These are phyloP conservation scores for Phytopythium sindhum DNA, from an alignment of 352 stramenopile species.

Conservation along the genomic window DNA sequence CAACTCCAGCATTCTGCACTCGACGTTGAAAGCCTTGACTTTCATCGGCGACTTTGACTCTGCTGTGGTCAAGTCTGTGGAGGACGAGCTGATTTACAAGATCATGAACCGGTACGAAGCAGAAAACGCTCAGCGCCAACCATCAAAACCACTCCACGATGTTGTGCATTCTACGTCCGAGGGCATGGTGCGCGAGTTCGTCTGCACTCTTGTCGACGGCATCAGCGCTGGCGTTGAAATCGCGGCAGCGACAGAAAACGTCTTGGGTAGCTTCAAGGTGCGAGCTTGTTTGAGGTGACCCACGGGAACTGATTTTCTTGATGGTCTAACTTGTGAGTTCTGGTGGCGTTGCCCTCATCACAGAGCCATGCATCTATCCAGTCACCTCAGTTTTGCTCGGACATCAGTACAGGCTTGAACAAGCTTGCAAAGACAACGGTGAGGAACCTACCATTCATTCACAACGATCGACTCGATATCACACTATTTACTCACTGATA, in stretches of 20 bases:
- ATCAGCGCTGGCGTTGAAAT: constrained; percentile 62
- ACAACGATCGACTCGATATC: not conserved
- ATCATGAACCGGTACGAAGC: constrained; percentile 71
- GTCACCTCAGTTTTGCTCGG: constrained; percentile 52
- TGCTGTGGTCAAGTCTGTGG: constrained; percentile 51
- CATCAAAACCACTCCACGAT: not conserved
- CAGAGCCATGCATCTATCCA: constrained; percentile 79
- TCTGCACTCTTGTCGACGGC: constrained; percentile 56
- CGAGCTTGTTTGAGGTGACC: not conserved
- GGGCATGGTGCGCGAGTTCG: constrained; percentile 33
- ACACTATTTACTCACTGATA: not conserved
- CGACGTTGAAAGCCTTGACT: constrained; percentile 60
- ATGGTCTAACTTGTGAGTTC: not conserved
- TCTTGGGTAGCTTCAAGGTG: constrained; percentile 79
- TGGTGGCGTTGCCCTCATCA: not conserved
- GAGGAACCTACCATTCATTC: constrained; percentile 4
- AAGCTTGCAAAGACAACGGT: constrained; percentile 31
- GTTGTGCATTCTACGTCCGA: constrained; percentile 16
- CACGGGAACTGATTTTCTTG: not conserved
- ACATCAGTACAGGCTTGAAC: constrained; percentile 42
- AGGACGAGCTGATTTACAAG: constrained; percentile 70
- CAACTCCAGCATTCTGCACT: constrained; percentile 50
- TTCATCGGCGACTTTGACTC: constrained; percentile 80
- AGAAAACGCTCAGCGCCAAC: constrained; percentile 21
- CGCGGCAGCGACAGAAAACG: constrained; percentile 55